Evolutionary conservation across 805 yeast species (phyloP), one percentile per base, ranked within the genome.

Genomic region (Wickerhamiella azyma): DNA sequence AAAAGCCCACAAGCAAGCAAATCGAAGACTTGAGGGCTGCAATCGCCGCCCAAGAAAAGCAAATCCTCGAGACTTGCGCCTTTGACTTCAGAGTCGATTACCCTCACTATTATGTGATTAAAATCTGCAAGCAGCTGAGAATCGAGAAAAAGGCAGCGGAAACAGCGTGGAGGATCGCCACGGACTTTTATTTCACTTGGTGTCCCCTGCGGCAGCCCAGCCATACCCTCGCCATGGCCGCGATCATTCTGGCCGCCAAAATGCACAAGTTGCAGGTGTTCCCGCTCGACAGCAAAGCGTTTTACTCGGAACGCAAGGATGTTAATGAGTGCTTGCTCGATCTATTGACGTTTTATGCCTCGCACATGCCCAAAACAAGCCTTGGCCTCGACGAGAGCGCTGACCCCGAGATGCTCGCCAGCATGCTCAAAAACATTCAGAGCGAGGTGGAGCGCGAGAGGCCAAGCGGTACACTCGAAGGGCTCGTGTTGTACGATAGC

Each of bases 31-130:
- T 42, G 26, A 28, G 39, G 37, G 13, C 17, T n/a, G 14, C 19
- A 45, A 47, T 53, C 9, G 45, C 84, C 53, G 66, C 66, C 14
- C 55, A 80, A 32, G 96, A 86, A 59, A 77, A 79, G 53, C 78
- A 76, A 56, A 66, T 86, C 42, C 66, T 88, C 52, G 94, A 86
- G 56, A 70, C 83, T 1, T 73, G 81, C 52, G 75, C 81, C 18
- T 88, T 86, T 58, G 95, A 86, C 60, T 84, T 85, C 56, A 70
- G 94, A 53, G 70, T 74, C 37, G 76, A 76, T 43, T 75, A 75
- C 42, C 70, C 76, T 24, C 94, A 85, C 59, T 77, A 75, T 52
- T 71, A 76, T 51, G 68, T 82, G 9, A 70, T 84, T 16, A 79
- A 80, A 53, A 69, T 62, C 74, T 51, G 70, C 74, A 38, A 82